Base-by-base conservation (phyloP, 192 early-diverging fungal genomes). In the Gryganskiella cystojenkinii region DNA sequence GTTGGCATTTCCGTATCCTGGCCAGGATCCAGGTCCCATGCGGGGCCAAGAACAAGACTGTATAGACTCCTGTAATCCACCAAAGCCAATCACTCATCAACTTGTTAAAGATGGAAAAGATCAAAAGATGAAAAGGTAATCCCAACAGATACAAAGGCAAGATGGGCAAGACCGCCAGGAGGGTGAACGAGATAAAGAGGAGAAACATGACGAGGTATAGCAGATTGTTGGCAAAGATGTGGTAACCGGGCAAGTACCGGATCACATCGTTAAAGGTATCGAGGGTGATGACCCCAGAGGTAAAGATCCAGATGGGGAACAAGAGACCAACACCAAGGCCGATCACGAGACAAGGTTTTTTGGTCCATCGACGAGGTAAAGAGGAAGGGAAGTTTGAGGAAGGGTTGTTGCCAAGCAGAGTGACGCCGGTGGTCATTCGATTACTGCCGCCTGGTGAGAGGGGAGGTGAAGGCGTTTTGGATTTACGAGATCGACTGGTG, bases 161-260 rank as follows among this genome's bases (percentile, higher is more conserved):
- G 50, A 59, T 31, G 20, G 74, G 74, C 14, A 78, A 14, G 25
- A 50, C 28, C 0, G 74, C 66, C n/a, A 78, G 31, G 22, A 69
- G 25, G 15, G 66, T 64, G 40, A 78, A 78, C 10, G 74, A 78
- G 8, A 47, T 49, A 8, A 78, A 44, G 49, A 78, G 66, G 2
- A 78, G 61, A 42, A 78, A 78, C 74, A 78, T 78, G 61, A 78
- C 74, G 31, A 78, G 67, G 61, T 78, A 78, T 17, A 78, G 60
- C 5, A 78, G 56, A 34, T 78, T 78, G 74, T 78, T 78, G 66
- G 74, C 74, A 55, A 78, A 78, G 42, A 42, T 17, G 19, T 54
- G 53, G 20, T 78, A 78, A 1, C 74, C 74, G 0, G 74, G 74
- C 55, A 78, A 30, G 43, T 78, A 78, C 4, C 74, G 74, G 33